Evolutionary conservation across 371 early-diverging fungal genomes (phyloP).

Genomic region (Haplosporangium sp.): DNA sequence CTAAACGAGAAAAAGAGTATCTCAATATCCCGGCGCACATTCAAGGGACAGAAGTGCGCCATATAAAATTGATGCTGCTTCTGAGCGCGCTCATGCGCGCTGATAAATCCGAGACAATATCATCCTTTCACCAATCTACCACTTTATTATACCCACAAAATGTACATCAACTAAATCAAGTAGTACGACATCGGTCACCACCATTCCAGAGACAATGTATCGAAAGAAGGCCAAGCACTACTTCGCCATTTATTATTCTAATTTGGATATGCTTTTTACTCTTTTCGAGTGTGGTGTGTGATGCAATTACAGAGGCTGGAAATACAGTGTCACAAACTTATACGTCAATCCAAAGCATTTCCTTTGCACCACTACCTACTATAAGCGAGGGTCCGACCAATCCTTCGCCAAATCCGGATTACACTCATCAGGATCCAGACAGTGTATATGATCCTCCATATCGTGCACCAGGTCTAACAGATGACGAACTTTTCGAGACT

Average conservation of each 20-base stretch:
- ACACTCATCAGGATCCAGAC: neutral
- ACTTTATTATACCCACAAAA: neutral
- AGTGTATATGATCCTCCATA: constrained; percentile 21
- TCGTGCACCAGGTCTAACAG: constrained; percentile 24
- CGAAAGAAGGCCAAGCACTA: neutral
- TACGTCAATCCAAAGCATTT: neutral
- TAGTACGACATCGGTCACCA: neutral
- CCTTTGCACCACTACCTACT: neutral
- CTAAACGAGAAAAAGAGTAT: neutral
- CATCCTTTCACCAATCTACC: neutral
- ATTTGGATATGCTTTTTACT: neutral
- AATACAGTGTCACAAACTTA: neutral
- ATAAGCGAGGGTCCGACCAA: neutral
- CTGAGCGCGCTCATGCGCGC: constrained; percentile 1
- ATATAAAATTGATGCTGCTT: constrained; percentile 3
- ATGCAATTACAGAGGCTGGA: neutral
- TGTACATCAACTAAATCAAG: neutral
- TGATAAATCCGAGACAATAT: neutral
- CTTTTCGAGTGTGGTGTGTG: neutral
- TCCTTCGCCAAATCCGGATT: neutral
- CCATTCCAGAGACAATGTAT: neutral
- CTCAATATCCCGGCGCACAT: neutral
- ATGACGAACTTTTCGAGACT: constrained; percentile 36
- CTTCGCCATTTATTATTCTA: neutral
- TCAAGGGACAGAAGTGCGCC: neutral